These are phyloP conservation scores for Carex kokanica DNA, from an alignment of 176 grass and related monocot genomes.

Conservation along the genomic window DNA sequence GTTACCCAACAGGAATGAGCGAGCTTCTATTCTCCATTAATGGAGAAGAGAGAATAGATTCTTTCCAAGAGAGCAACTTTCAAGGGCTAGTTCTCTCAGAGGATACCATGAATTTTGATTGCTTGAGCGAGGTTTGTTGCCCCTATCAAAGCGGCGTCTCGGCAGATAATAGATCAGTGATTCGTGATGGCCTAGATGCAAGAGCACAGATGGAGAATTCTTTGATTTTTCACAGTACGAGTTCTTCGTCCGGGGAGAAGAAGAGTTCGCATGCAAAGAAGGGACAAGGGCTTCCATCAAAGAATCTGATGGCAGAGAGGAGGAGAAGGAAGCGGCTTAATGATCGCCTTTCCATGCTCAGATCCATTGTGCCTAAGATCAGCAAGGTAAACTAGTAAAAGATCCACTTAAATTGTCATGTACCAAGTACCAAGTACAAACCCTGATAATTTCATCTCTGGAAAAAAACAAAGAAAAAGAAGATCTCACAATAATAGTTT, in stretches of 20 bases:
- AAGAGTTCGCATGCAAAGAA: constrained; percentile 21
- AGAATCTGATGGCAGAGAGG: constrained; percentile 86
- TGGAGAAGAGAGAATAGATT: constrained; percentile 25
- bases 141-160: constrained; percentile 37
- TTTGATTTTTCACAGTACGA: constrained; percentile 36
- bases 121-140: constrained; percentile 60
- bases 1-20: constrained; percentile 34
- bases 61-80: constrained; percentile 16
- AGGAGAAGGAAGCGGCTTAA: constrained; percentile 73
- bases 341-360: constrained; percentile 87
- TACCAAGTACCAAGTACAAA: background rate
- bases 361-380: constrained; percentile 82
- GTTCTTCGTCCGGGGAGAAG: constrained; percentile 20
- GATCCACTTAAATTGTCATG: background rate
- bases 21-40: constrained; percentile 60
- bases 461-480: background rate
- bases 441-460: background rate
- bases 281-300: constrained; percentile 41
- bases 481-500: background rate
- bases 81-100: constrained; percentile 22
- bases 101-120: constrained; percentile 63
- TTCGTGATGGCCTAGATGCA: constrained; percentile 13
- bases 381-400: constrained; percentile 43
- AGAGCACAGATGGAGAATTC: constrained; percentile 35
- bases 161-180: background rate